phyloP scores from a whole-genome alignment of 202 grass and related monocot species.

The Panicum virgatum region DNA sequence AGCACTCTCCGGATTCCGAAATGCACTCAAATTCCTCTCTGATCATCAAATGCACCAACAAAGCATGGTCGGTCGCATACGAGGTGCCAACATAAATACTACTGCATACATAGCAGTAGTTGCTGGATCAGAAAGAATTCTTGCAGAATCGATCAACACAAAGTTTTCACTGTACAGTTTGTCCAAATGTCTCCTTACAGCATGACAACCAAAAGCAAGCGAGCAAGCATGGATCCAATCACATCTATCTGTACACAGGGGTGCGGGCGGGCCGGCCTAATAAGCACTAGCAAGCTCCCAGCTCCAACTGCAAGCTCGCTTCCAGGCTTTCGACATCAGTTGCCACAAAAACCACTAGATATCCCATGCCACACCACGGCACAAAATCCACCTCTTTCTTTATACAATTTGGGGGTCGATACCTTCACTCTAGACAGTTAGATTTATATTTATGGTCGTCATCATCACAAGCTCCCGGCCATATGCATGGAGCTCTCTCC shows the following conservation, averaged over 20 bases:
- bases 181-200: background rate
- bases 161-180: background rate
- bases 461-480: slow-evolving; percentile 37
- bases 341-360: slow-evolving; percentile 51
- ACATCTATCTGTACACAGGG: background rate
- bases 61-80: too few relatives aligned
- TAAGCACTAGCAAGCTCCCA: slow-evolving; percentile 37
- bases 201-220: background rate
- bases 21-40: too few relatives aligned
- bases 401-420: slow-evolving; percentile 55
- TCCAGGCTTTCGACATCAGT: slow-evolving; percentile 36
- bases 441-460: slow-evolving; percentile 23
- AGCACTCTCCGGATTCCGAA: too few relatives aligned
- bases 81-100: too few relatives aligned
- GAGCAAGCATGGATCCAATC: background rate
- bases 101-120: too few relatives aligned
- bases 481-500: slow-evolving; percentile 36
- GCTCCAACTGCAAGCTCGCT: slow-evolving; percentile 28
- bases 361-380: slow-evolving; percentile 48
- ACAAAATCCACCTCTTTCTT: slow-evolving; percentile 42
- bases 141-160: background rate
- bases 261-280: background rate
- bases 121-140: too few relatives aligned
- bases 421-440: slow-evolving; percentile 43
- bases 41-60: too few relatives aligned